phyloP scores from a whole-genome alignment of 2,329 filamentous ascomycete species.

The Phoma herbarum region DNA sequence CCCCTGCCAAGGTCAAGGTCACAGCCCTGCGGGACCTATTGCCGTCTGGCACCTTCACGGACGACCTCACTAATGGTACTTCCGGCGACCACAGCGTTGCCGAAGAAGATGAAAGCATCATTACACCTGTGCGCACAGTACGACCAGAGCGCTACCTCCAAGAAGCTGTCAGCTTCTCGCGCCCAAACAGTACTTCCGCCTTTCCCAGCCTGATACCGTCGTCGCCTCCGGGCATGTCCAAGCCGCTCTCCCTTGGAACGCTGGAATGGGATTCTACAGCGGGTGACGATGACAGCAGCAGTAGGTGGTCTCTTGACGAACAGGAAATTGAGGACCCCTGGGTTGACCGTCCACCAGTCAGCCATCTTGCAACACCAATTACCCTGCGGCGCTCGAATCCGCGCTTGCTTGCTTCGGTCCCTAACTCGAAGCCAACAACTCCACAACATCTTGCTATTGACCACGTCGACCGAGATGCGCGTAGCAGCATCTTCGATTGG shows the following conservation, averaged over 20 bases:
- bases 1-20: constrained; percentile 56
- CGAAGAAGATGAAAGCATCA: constrained; percentile 60
- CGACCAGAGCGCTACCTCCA: constrained; percentile 49
- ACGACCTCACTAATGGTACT: constrained; percentile 44
- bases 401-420: constrained; percentile 39
- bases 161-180: constrained; percentile 47
- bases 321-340: constrained; percentile 50
- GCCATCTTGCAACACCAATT: constrained; percentile 43
- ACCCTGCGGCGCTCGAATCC: constrained; percentile 46
- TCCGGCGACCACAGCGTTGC: constrained; percentile 56
- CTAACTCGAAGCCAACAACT: constrained; percentile 50
- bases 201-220: constrained; percentile 54
- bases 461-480: constrained; percentile 54
- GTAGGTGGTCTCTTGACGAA: constrained; percentile 55
- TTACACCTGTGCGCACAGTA: constrained; percentile 58
- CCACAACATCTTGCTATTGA: constrained; percentile 50
- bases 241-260: constrained; percentile 52
- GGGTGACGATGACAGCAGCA: constrained; percentile 52
- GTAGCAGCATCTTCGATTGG: constrained; percentile 81
- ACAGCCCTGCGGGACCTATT: constrained; percentile 59
- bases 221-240: constrained; percentile 56
- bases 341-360: constrained; percentile 50
- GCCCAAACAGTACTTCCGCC: constrained; percentile 44
- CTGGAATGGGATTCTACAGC: constrained; percentile 52
- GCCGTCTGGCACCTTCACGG: constrained; percentile 56